Percentiles rank a stretch among this genome's conserved stretches.
These are phyloP conservation scores for Pelargonium nanum DNA, from an alignment of 345 rosid species.

Conservation along the genomic window DNA sequence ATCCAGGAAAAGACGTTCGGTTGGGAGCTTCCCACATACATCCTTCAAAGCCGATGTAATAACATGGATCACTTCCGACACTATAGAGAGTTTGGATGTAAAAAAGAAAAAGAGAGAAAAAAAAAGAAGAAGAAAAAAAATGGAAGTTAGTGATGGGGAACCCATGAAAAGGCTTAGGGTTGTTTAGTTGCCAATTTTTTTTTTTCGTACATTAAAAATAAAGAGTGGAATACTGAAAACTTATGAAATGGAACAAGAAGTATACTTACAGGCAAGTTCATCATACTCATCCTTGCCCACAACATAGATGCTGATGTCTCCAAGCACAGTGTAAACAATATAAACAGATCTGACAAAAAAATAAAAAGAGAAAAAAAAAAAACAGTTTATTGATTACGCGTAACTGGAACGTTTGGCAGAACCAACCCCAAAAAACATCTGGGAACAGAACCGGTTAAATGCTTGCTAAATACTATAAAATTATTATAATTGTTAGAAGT, in stretches of 20 bases:
- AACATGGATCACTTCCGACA: slow-evolving; percentile 83
- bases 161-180: no score
- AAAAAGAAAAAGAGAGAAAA: neutral
- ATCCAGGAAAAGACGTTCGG: slow-evolving; percentile 86
- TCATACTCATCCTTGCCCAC: slow-evolving; percentile 98
- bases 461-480: neutral
- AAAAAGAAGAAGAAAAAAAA: neutral
- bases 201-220: no score
- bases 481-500: no score
- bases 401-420: neutral
- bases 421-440: neutral
- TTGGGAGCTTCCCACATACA: slow-evolving; percentile 87
- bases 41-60: slow-evolving; percentile 84
- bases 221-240: no score
- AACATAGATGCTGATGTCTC: slow-evolving; percentile 79
- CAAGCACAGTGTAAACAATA: slow-evolving; percentile 82
- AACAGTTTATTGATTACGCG: no score
- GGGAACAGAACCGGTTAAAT: neutral
- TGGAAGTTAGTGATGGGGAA: neutral
- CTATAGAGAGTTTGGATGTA: slow-evolving; percentile 18
- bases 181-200: no score
- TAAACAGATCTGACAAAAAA: slow-evolving; percentile 64
- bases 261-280: slow-evolving; percentile 87
- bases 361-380: neutral
- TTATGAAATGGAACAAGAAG: neutral